phyloP scores from a whole-genome alignment of 164 flowering plant genomes.

The Berberis vulgaris region DNA sequence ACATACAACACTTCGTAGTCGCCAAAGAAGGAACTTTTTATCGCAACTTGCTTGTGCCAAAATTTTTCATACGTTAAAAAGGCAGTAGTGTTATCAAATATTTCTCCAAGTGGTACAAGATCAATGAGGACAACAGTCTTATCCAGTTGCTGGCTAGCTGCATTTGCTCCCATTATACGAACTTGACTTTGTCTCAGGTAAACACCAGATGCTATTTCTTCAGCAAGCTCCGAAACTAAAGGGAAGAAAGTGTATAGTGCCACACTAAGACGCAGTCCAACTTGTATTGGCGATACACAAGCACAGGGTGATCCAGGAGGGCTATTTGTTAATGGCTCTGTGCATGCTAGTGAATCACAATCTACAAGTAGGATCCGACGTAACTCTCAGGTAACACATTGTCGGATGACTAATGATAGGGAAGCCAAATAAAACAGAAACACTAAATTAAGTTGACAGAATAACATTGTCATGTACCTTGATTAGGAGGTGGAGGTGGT shows the following conservation, averaged over 20 bases:
- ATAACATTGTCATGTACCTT: constrained; percentile 27
- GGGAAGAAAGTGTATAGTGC: constrained; percentile 75
- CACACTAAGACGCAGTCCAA: constrained; percentile 55
- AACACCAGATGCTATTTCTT: constrained; percentile 61
- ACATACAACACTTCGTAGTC: constrained; percentile 66
- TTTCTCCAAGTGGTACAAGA: constrained; percentile 58
- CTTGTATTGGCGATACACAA: constrained; percentile 75
- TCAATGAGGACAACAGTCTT: constrained; percentile 54
- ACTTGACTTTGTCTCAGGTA: constrained; percentile 74
- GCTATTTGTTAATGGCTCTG: constrained; percentile 61
- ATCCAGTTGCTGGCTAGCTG: constrained; percentile 52
- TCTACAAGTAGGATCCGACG: constrained; percentile 30
- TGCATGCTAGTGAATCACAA: constrained; percentile 46
- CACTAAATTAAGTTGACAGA: neutral
- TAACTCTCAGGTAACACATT: neutral
- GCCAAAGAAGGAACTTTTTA: constrained; percentile 45
- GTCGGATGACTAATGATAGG: neutral
- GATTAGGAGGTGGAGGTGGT: constrained; percentile 80
- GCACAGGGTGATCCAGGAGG: constrained; percentile 76
- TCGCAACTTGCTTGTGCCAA: constrained; percentile 48
- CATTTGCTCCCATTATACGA: constrained; percentile 69
- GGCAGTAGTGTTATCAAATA: constrained; percentile 57
- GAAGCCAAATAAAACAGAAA: neutral
- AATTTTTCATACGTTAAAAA: constrained; percentile 46
- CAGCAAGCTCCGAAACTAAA: constrained; percentile 64